Evolutionary conservation across 371 early-diverging fungal species (phyloP).

Genomic region (Nematocida homosporus): DNA sequence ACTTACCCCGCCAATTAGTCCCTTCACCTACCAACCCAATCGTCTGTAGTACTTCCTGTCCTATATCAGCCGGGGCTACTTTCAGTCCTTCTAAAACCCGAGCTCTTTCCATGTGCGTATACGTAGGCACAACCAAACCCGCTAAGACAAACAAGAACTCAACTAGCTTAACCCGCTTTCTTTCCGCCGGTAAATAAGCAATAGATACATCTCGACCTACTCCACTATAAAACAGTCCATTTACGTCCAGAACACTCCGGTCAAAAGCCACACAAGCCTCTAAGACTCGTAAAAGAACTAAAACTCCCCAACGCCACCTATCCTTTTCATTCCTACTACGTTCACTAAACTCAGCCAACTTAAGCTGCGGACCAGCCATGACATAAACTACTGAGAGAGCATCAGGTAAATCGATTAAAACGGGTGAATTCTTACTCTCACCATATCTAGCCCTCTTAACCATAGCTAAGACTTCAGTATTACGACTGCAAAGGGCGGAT

Average conservation of each 20-base stretch:
- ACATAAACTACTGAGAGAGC: conserved; percentile 11
- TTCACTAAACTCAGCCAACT: background rate
- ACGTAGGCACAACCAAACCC: conserved; percentile 25
- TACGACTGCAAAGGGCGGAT: background rate
- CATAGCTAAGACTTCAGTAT: background rate
- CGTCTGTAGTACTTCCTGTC: background rate
- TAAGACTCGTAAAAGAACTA: background rate
- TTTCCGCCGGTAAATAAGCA: conserved; percentile 12
- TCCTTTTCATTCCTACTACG: background rate
- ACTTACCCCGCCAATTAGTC: too few species aligned
- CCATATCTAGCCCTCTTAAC: conserved; percentile 23
- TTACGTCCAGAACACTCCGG: background rate
- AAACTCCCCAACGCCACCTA: background rate
- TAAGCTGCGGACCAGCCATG: background rate
- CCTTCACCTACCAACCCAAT: too few species aligned
- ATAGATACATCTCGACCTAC: background rate
- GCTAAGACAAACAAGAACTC: conserved; percentile 30
- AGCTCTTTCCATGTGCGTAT: conserved; percentile 46
- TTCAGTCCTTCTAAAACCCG: background rate
- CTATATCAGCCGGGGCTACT: background rate
- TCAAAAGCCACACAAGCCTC: background rate
- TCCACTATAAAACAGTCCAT: background rate
- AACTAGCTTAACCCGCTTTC: background rate
- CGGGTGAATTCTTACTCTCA: background rate
- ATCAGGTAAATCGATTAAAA: background rate